Conservation (phyloP, 2,329 filamentous ascomycete genomes). For the Pyricularia sp. region DNA sequence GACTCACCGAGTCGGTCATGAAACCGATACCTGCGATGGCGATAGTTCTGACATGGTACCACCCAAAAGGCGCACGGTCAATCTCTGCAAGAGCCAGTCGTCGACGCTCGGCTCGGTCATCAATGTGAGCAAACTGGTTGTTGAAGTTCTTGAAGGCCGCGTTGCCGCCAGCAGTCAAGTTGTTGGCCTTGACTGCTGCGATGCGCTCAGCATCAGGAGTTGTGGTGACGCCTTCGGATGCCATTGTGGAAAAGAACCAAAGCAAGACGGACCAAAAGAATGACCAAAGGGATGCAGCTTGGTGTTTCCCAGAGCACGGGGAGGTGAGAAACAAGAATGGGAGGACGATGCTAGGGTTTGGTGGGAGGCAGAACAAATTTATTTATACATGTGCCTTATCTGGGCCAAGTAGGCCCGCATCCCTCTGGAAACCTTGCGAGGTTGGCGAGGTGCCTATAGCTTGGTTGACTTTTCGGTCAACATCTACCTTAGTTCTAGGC, state of each 20-base stretch:
- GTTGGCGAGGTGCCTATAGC: neutral
- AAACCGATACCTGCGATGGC: constrained; percentile 77
- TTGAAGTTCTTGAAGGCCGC: constrained; percentile 69
- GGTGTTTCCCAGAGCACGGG: neutral
- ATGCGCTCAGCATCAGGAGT: neutral
- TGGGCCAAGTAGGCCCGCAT: neutral
- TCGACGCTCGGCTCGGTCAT: constrained; percentile 69
- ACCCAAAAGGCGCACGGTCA: constrained; percentile 73
- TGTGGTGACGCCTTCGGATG: neutral
- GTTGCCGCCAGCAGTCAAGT: constrained; percentile 43
- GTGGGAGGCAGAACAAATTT: neutral
- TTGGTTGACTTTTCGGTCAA: neutral
- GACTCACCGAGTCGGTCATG: constrained; percentile 62
- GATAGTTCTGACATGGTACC: constrained; percentile 73
- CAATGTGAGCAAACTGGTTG: constrained; percentile 35
- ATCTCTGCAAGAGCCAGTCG: constrained; percentile 73
- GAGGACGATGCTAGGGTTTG: neutral
- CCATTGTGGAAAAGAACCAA: neutral
- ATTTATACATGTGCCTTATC: neutral
- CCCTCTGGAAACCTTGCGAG: neutral
- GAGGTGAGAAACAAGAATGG: neutral
- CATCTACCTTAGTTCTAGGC: neutral
- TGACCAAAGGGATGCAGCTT: neutral
- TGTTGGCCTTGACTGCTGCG: neutral
- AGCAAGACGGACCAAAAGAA: neutral